Base-by-base conservation (phyloP, 2,329 filamentous ascomycete genomes). In the Cladosporium sp. region DNA sequence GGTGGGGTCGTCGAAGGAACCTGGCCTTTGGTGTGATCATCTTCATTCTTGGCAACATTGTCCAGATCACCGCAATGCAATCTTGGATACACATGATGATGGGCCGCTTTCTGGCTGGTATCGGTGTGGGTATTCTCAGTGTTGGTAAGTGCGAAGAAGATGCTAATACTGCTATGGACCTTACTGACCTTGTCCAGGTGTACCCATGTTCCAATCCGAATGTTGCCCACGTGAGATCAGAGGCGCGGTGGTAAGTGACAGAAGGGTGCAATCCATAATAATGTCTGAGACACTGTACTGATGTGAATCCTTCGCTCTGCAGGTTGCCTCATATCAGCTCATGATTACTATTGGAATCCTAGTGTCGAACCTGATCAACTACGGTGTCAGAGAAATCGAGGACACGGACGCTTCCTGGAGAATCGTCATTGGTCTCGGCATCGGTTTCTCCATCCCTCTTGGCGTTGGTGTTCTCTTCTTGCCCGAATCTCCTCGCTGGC, bases 301-400 rank as follows among this genome's bases (percentile, higher is more conserved):
- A 35, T 10, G 10, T 35, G 33, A 35, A 35, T 11, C 11, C 11
- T 35, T 35, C 33, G 33, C 33, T 35, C 33, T 12, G 11, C 33
- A 35, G 33, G 33, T 82, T 58, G 80, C 79, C 68, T 78, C 79
- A 5, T 83, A 82, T 67, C 81, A 83, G 65, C 71, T 83, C 5
- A 81, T 83, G 66, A 80, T 82, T 68, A 82, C 80, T 0, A 69
- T 81, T 8, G 80, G 80, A 4, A 82, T 82, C 59, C 79, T 82
- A 65, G 71, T 81, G 10, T 79, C 80, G n/a, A 76, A 80, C 44
- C 80, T 79, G 63, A 80, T 82, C 72, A 82, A 82, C 67, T 82
- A 74, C 57, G 80, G 80, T 29, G 81, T 79, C 2, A 62, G 69
- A 33, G 46, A 53, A 12, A 66, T 64, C 16, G 46, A 61, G 8